These are phyloP conservation scores for Lentinula lateritia DNA, from an alignment of 768 basidiomycete genomes.

Conservation along the genomic window DNA sequence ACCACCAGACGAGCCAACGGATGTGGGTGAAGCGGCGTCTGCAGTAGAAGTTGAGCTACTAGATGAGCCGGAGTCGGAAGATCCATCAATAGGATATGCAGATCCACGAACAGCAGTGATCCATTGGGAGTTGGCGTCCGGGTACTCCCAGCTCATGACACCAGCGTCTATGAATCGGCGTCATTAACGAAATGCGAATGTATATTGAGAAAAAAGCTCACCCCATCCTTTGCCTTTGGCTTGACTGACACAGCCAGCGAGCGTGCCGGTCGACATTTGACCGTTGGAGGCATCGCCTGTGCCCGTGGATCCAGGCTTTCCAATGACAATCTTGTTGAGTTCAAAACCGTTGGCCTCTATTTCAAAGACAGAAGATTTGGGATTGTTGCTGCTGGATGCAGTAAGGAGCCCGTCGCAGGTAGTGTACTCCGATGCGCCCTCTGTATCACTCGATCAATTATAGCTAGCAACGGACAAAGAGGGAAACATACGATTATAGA, in stretches of 20 bases:
- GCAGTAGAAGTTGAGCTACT: neutral
- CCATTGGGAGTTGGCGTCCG: slow-evolving; percentile 34
- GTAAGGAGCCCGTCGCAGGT: slow-evolving; percentile 56
- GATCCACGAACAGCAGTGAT: slow-evolving; percentile 30
- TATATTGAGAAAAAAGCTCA: slow-evolving; percentile 25
- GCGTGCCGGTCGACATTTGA: slow-evolving; percentile 51
- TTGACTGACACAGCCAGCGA: slow-evolving; percentile 56
- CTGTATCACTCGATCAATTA: slow-evolving; percentile 23
- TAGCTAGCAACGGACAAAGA: neutral
- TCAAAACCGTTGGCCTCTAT: slow-evolving; percentile 54
- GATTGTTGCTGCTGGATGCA: slow-evolving; percentile 55
- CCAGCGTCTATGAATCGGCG: slow-evolving; percentile 17
- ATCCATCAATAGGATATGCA: slow-evolving; percentile 17
- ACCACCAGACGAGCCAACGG: neutral
- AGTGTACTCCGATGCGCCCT: slow-evolving; percentile 59
- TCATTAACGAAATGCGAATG: neutral
- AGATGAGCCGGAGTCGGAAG: neutral
- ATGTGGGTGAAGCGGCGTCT: neutral
- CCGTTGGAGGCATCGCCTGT: slow-evolving; percentile 51
- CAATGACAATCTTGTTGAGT: slow-evolving; percentile 66
- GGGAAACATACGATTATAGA: slow-evolving; percentile 38
- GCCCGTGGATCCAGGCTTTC: slow-evolving; percentile 53
- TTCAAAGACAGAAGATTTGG: slow-evolving; percentile 53
- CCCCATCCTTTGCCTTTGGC: slow-evolving; percentile 66
- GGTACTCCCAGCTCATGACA: slow-evolving; percentile 31